These are phyloP conservation scores for Globisporangium sylvaticum DNA, from an alignment of 352 stramenopile genomes.

Conservation along the genomic window DNA sequence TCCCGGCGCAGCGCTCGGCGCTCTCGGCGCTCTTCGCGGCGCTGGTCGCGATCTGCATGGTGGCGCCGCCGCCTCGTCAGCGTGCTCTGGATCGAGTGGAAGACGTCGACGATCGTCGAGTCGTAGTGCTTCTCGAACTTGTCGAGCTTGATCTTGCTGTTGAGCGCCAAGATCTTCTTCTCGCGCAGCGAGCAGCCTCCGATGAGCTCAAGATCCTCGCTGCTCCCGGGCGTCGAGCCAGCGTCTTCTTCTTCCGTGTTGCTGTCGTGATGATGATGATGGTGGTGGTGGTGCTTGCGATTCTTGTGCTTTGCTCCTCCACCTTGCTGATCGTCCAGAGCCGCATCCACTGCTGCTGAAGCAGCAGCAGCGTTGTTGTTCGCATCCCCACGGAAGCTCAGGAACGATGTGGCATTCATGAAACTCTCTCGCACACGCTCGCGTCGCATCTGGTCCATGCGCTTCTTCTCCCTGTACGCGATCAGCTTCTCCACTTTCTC, in stretches of 20 bases:
- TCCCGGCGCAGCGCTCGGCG: background rate
- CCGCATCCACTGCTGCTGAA: background rate
- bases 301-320: background rate
- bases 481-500: slow-evolving; percentile 55
- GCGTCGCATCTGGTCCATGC: slow-evolving; percentile 25
- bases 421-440: slow-evolving; percentile 33
- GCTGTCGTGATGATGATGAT: background rate
- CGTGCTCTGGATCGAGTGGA: slow-evolving; percentile 38
- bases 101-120: slow-evolving; percentile 55
- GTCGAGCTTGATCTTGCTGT: slow-evolving; percentile 47
- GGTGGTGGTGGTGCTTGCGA: background rate
- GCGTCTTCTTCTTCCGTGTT: slow-evolving; percentile 12
- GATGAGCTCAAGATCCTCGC: background rate
- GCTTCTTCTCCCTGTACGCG: slow-evolving; percentile 50
- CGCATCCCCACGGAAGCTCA: slow-evolving; percentile 8
- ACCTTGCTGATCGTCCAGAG: slow-evolving; percentile 1
- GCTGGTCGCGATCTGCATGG: slow-evolving; percentile 1
- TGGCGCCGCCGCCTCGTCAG: slow-evolving; percentile 20
- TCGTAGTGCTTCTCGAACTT: slow-evolving; percentile 60
- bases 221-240: background rate
- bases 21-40: background rate
- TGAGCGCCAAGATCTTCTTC: slow-evolving; percentile 51
- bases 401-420: slow-evolving; percentile 16
- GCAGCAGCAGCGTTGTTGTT: background rate
- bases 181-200: slow-evolving; percentile 40